Conservation (phyloP, 306 rosid genomes). For the Pachyrhizus erosus region DNA sequence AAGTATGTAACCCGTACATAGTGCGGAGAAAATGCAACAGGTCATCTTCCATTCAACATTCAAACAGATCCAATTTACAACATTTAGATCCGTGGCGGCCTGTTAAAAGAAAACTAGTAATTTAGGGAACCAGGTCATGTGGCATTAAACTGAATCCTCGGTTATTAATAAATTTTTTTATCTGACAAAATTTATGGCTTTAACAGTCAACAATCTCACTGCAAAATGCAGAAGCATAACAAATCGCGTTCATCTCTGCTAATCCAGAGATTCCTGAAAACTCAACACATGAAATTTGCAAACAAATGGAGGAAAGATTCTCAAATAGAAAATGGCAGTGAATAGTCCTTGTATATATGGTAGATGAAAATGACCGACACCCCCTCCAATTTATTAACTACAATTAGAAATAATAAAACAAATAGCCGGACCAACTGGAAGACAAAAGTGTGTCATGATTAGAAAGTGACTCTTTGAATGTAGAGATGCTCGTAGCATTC, state of each 20-base stretch:
- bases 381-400: constrained; percentile 34
- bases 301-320: constrained; percentile 50
- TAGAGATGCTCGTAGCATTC: constrained; percentile 1
- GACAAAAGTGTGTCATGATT: constrained; percentile 51
- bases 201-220: constrained; percentile 40
- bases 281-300: constrained; percentile 29
- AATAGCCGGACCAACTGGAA: constrained; percentile 12
- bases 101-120: constrained; percentile 32
- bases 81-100: constrained; percentile 50
- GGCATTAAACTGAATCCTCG: constrained; percentile 38
- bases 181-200: constrained; percentile 8
- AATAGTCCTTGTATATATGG: constrained; percentile 32
- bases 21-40: constrained; percentile 53
- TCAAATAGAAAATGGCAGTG: constrained; percentile 42
- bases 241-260: constrained; percentile 37
- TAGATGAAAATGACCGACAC: constrained; percentile 60
- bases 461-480: constrained; percentile 51
- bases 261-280: constrained; percentile 45
- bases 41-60: constrained; percentile 46
- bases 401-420: constrained; percentile 29
- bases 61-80: constrained; percentile 34
- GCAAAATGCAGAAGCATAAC: constrained; percentile 32
- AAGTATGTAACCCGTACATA: background rate
- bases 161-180: constrained; percentile 34
- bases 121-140: constrained; percentile 42